Evolutionary conservation across 2,329 filamentous ascomycete species (phyloP).

Genomic region (Cladorrhinum sp.): DNA sequence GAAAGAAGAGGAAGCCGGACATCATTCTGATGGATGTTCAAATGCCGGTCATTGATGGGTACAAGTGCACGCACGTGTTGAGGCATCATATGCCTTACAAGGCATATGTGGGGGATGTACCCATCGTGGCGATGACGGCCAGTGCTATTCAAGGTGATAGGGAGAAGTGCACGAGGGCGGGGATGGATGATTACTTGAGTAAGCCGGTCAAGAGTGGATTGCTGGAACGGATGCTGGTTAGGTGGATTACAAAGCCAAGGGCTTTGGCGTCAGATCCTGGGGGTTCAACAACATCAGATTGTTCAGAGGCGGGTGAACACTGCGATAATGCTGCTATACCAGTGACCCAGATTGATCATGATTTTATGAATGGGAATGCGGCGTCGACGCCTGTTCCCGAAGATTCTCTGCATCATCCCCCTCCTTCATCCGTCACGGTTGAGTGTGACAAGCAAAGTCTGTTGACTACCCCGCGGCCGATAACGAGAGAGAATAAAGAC

Average conservation of each 20-base stretch:
- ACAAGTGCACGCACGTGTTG: conserved; percentile 71
- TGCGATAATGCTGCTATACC: conserved; percentile 27
- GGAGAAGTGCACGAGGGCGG: conserved; percentile 50
- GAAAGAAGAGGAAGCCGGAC: conserved; percentile 58
- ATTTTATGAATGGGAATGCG: background rate
- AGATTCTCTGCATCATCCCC: background rate
- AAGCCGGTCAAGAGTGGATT: conserved; percentile 53
- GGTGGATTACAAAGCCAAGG: conserved; percentile 27
- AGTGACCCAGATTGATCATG: conserved; percentile 13
- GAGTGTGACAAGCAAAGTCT: background rate
- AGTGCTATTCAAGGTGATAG: conserved; percentile 55
- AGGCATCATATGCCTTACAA: conserved; percentile 66
- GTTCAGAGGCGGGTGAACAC: conserved; percentile 27
- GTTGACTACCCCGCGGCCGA: conserved; percentile 10
- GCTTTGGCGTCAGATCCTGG: background rate
- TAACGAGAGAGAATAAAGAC: background rate
- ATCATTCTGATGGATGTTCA: conserved; percentile 79
- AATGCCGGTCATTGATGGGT: conserved; percentile 75
- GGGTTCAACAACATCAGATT: conserved; percentile 17
- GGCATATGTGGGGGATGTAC: conserved; percentile 52
- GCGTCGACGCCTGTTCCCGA: background rate
- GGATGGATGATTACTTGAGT: conserved; percentile 55
- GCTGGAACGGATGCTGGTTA: conserved; percentile 41
- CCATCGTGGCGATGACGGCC: conserved; percentile 55
- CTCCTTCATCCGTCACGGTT: background rate